Conservation (phyloP, 2,329 filamentous ascomycete species). For the Dactylonectria macrodidyma region DNA sequence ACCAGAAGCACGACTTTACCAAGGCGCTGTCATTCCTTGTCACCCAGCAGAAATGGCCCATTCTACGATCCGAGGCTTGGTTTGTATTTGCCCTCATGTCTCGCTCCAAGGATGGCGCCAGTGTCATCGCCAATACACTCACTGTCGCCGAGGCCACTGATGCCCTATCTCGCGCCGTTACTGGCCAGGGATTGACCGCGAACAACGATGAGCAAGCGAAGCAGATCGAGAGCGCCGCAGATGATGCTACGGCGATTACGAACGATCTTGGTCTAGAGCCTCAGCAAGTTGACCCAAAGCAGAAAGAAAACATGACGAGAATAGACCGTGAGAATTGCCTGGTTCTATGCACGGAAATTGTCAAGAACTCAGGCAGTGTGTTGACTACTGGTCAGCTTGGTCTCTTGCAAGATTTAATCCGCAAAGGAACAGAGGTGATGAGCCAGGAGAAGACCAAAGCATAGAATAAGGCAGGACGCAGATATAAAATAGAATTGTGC, state of each 20-base stretch:
- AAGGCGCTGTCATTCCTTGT: slow-evolving; percentile 66
- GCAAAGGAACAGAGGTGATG: slow-evolving; percentile 65
- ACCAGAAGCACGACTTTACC: slow-evolving; percentile 60
- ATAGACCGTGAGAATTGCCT: slow-evolving; percentile 74
- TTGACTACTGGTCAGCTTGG: slow-evolving; percentile 57
- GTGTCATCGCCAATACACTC: slow-evolving; percentile 61
- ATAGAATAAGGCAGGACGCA: neutral
- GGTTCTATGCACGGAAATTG: slow-evolving; percentile 70
- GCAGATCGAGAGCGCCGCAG: slow-evolving; percentile 35
- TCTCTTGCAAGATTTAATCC: slow-evolving; percentile 65
- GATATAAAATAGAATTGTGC: neutral
- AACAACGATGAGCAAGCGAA: slow-evolving; percentile 32
- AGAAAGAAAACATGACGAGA: slow-evolving; percentile 61
- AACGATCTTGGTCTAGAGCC: slow-evolving; percentile 60
- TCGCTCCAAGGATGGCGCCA: slow-evolving; percentile 64
- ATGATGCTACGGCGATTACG: slow-evolving; percentile 42
- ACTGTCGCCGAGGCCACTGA: slow-evolving; percentile 59
- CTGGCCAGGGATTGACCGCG: slow-evolving; percentile 55
- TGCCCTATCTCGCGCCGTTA: slow-evolving; percentile 64
- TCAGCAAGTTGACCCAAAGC: slow-evolving; percentile 62
- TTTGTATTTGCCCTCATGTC: slow-evolving; percentile 75
- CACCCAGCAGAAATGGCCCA: slow-evolving; percentile 71
- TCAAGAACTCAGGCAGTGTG: slow-evolving; percentile 60
- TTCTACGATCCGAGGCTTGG: slow-evolving; percentile 72
- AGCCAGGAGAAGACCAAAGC: slow-evolving; percentile 43